These are phyloP conservation scores for Cystobasidium sp. DNA, from an alignment of 1,284 basidiomycete genomes.

Conservation along the genomic window DNA sequence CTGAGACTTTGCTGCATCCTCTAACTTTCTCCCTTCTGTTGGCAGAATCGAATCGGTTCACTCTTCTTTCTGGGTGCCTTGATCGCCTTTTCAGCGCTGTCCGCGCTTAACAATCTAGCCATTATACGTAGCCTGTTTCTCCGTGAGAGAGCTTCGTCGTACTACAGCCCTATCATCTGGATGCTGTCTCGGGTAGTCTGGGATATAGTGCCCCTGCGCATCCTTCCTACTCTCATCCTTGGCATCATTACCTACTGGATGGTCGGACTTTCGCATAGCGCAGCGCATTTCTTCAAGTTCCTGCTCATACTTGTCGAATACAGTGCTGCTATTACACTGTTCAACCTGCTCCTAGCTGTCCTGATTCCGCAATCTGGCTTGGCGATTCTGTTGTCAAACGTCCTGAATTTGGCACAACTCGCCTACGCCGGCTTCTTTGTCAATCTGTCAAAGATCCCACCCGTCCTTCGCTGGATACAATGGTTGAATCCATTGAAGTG, in stretches of 20 bases:
- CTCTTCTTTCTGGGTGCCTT: slow-evolving; percentile 75
- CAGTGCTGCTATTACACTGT: slow-evolving; percentile 79
- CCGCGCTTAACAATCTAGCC: slow-evolving; percentile 82
- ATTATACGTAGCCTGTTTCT: slow-evolving; percentile 80
- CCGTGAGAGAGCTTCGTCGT: slow-evolving; percentile 69
- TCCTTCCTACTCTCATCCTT: slow-evolving; percentile 81
- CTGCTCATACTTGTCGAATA: slow-evolving; percentile 75
- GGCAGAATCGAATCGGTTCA: slow-evolving; percentile 69
- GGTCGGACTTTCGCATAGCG: slow-evolving; percentile 76
- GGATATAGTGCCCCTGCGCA: slow-evolving; percentile 79
- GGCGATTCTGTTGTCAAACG: slow-evolving; percentile 72
- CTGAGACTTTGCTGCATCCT: neutral
- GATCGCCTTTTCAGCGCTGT: slow-evolving; percentile 82
- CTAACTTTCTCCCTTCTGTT: neutral
- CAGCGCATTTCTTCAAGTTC: slow-evolving; percentile 79
- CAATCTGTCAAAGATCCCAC: slow-evolving; percentile 62
- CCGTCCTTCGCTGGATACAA: slow-evolving; percentile 62
- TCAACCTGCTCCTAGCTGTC: slow-evolving; percentile 82
- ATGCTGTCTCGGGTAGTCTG: slow-evolving; percentile 79
- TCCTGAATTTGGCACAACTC: slow-evolving; percentile 51
- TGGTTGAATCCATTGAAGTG: slow-evolving; percentile 76
- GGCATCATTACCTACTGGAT: slow-evolving; percentile 68
- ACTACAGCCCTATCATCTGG: slow-evolving; percentile 77
- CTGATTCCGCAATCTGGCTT: slow-evolving; percentile 81
- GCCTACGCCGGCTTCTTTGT: slow-evolving; percentile 65